Evolutionary conservation across 306 rosid species (phyloP), one percentile per base, ranked within the genome.

Genomic region (Echinosophora koreensis): DNA sequence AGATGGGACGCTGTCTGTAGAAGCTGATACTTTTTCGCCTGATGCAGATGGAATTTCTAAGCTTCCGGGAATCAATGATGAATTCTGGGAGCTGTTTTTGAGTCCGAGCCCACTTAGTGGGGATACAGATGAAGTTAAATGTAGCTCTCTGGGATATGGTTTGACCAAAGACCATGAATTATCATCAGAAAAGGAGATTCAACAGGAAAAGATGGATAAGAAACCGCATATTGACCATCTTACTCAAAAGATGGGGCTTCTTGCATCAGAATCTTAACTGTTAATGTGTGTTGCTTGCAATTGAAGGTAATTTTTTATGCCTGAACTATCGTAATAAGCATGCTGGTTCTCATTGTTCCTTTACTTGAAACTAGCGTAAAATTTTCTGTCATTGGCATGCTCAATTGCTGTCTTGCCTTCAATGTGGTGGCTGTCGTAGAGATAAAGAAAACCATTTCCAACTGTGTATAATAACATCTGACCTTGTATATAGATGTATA

Each of bases 191-290:
- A 63, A 72, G 72, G 86, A 82, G 67, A 82, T 64, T 81, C 80
- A 78, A 60, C 86, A 71, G 86, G 88, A 82, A 66, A 86, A 77
- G 18, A 58, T 71, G 86, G 88, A 87, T 57, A 86, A 83, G 75
- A 78, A 58, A 81, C 90, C 83, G 17, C 77, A 77, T 46, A 54
- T 86, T 77, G 88, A 81, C 69, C 72, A 70, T 77, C 87, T 92
- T 68, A 77, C 97, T 28, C 89, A 88, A 80, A 89, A 88, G 74
- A 83, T 89, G 90, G 93, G 87, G 78, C 87, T 90, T 69, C 87
- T 89, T 74, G 85, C 90, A 58, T 86, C 92, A 0, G 66, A 78
- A 54, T 69, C 84, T 42, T 83, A 80, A 59, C 49, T 87, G 77
- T 83, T 82, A 67, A 69, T 80, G 74, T 62, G 41, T 75, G 81